Conservation (phyloP, 1,284 basidiomycete genomes). For the Pholiota adiposa region DNA sequence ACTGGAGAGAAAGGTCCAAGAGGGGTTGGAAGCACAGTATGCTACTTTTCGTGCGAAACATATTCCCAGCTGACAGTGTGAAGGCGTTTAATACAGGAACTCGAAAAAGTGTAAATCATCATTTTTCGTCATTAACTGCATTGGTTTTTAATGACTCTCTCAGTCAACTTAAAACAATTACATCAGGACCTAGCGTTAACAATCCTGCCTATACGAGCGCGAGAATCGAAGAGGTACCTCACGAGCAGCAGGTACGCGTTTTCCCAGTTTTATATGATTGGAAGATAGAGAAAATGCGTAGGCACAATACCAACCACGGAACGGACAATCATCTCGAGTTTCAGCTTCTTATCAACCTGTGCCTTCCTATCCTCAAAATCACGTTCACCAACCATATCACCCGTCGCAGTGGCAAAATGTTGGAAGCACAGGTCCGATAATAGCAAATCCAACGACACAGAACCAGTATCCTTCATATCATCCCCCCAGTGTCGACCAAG, state of each 20-base stretch:
- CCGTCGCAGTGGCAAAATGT: too few species aligned
- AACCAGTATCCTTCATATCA: too few species aligned
- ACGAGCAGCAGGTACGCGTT: neutral
- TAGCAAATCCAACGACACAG: too few species aligned
- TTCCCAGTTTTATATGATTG: neutral
- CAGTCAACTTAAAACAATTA: neutral
- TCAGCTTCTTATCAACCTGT: neutral
- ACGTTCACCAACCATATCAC: neutral
- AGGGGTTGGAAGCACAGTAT: constrained; percentile 8
- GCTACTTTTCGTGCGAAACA: neutral
- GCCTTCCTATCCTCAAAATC: neutral
- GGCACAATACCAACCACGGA: neutral
- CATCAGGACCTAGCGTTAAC: neutral
- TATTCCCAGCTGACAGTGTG: neutral
- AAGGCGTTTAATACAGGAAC: constrained; percentile 2
- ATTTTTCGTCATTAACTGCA: neutral
- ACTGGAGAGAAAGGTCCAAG: constrained; percentile 13
- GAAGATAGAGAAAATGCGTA: neutral
- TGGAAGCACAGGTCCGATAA: too few species aligned
- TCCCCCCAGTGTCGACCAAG: too few species aligned
- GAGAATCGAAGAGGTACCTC: constrained; percentile 6
- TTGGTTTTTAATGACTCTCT: neutral
- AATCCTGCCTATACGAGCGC: neutral
- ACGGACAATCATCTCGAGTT: neutral
- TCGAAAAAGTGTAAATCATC: neutral